Evolutionary conservation across 73 alveolate genomes (phyloP), one percentile per base, ranked within the genome.

Genomic region (Urostyla sp.): DNA sequence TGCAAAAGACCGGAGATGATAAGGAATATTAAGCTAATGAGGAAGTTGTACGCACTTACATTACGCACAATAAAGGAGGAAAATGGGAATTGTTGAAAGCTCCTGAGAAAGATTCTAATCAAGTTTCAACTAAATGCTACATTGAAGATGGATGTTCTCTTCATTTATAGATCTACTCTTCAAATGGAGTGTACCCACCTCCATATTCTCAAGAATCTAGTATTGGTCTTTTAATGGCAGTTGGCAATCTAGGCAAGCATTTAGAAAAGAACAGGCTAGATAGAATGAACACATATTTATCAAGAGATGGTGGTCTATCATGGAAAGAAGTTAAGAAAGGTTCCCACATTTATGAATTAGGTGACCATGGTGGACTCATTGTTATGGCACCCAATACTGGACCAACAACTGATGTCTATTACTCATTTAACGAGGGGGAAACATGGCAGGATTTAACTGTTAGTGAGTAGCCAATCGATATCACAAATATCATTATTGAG

Each of bases 361-460:
- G 98, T 0, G 98, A 96, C 86, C 99, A 96, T 73, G 99, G 99
- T 16, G 98, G 97, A 15, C 78, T 96, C 43, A 80, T 96, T 2
- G 98, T 95, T 44, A 91, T 95, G 95, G 99, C 99, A 0, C 84
- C 80, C 24, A 90, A 88, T 75, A 67, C 78, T 45, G 63, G 77
- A 43, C 77, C 92, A 36, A 90, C 98, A 1, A 88, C 92, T 18
- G 83, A 67, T 0, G 76, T 95, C 28, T 52, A 54, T 31, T 95
- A 91, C 82, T 73, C 96, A n/a, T 89, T 84, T 89, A 87, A 94
- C 80, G 98, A 95, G 74, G 99, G 99, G 3, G 13, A 57, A 16
- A 90, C 92, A 1, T 95, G 96, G 95, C 89, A 89, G 34, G 80
- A 61, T 2, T 35, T 79, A 16, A 57, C 67, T 52, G 58, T 94